These are phyloP conservation scores for Lachancea meyersii DNA, from an alignment of 805 yeast genomes.

Conservation along the genomic window DNA sequence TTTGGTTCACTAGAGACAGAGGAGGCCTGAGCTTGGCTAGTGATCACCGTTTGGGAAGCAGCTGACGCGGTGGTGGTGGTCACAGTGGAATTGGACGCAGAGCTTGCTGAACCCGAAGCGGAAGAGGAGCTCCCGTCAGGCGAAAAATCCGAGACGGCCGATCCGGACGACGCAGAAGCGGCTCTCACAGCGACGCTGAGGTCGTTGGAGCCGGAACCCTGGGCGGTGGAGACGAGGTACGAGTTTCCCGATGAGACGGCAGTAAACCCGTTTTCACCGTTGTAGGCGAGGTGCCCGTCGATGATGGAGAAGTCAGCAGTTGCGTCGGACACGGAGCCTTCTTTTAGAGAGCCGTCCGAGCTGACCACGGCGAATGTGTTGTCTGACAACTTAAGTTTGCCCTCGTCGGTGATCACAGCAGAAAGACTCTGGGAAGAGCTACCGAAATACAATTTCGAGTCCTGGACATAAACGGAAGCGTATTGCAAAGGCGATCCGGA, in stretches of 20 bases:
- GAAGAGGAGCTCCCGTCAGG: slow-evolving; percentile 4
- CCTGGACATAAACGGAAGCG: slow-evolving; percentile 19
- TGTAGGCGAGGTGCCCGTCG: slow-evolving; percentile 34
- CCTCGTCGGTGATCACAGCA: slow-evolving; percentile 31
- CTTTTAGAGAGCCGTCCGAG: slow-evolving; percentile 20
- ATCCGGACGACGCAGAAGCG: slow-evolving; percentile 10
- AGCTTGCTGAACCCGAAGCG: background rate
- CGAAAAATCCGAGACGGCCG: slow-evolving; percentile 17
- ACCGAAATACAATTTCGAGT: slow-evolving; percentile 18
- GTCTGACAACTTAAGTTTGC: slow-evolving; percentile 28
- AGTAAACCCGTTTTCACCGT: slow-evolving; percentile 33
- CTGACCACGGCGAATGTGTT: slow-evolving; percentile 28
- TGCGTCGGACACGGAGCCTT: slow-evolving; percentile 23
- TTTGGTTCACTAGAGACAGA: no score
- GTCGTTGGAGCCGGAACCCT: slow-evolving; percentile 21
- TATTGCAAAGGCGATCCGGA: slow-evolving; percentile 35
- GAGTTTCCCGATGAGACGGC: slow-evolving; percentile 33
- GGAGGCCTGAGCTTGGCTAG: slow-evolving; percentile 39
- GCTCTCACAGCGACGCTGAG: slow-evolving; percentile 17
- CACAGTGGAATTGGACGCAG: background rate
- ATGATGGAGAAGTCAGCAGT: slow-evolving; percentile 36
- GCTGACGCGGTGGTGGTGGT: background rate
- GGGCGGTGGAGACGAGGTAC: slow-evolving; percentile 24
- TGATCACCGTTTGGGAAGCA: background rate
- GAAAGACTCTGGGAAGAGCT: slow-evolving; percentile 12